Evolutionary conservation across 306 rosid genomes (phyloP).

Genomic region (Arachis hypogaea): DNA sequence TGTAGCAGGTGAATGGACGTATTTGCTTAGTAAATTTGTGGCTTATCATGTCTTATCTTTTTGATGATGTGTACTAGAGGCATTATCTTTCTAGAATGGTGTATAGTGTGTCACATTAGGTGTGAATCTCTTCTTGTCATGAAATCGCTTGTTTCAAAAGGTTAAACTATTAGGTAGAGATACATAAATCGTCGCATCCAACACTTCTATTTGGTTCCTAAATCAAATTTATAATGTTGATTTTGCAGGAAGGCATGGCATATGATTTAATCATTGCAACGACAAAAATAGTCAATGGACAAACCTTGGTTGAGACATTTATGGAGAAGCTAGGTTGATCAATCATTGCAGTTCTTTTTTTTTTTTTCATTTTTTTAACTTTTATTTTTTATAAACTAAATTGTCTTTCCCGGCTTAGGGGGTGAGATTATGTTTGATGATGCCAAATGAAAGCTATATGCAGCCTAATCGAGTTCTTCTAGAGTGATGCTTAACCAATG

Average conservation of each 20-base stretch:
- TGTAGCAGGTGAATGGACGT: neutral
- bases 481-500: slow-evolving; percentile 25
- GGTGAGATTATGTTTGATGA: no score
- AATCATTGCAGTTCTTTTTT: neutral
- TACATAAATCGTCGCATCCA: no score
- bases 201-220: no score
- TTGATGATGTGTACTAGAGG: neutral
- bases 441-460: no score
- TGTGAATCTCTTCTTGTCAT: neutral
- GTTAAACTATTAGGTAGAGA: no score
- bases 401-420: no score
- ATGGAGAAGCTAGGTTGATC: slow-evolving; percentile 74
- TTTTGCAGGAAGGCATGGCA: no score
- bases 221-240: no score
- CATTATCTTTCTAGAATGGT: neutral
- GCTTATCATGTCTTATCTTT: slow-evolving; percentile 18
- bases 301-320: slow-evolving; percentile 14
- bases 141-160: no score
- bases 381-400: neutral
- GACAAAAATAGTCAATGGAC: no score
- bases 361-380: neutral
- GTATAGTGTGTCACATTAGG: neutral
- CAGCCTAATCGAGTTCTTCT: slow-evolving; percentile 8
- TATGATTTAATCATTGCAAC: no score
- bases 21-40: slow-evolving; percentile 22